Base-by-base conservation (phyloP, 225 moss, liverwort and hornwort species). In the Bryoerythrophyllum caledonicum region DNA sequence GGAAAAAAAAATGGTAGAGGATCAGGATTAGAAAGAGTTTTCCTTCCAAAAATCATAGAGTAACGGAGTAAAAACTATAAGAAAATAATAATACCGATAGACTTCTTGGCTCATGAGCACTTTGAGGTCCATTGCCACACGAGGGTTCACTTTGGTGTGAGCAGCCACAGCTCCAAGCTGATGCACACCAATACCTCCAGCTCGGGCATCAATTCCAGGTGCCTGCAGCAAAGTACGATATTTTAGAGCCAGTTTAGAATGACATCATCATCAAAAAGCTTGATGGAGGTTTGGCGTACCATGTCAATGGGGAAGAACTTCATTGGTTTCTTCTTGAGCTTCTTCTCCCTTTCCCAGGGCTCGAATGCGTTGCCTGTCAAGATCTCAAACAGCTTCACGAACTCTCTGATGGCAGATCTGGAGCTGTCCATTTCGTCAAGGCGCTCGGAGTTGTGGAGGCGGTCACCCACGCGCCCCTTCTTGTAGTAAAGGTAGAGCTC, bases 261-360 rank as follows among this genome's bases (percentile, higher is more conserved):
- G 19, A 49, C 48, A 19, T 1, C 32, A 19, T 1, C 32, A 32
- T 17, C 6, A 6, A 49, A 48, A 48, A 48, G 17, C 6, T 17
- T 48, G 15, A 4, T 17, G 19, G 19, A 49, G 48, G 17, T 19
- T 49, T 49, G 20, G 7, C 46, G 14, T 28, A 86, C 82, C 91
- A 91, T 86, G 13, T 91, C 91, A 38, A 88, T 20, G 0, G 91
- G 91, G 10, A 75, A 81, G 54, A 82, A 88, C 26, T 91, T 91
- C 49, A 76, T 82, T 7, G 63, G 69, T 66, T 76, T 85, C 78
- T 91, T 91, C 1, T 59, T 49, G 21, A 91, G 63, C 7, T 73
- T 78, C 49, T 88, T 91, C 73, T 88, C 67, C 10, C 58, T 66
- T 62, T 91, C 84, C 88, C 88, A 91, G 1, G 69, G 65, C 25